Evolutionary conservation across 176 grass and related monocot species (phyloP), one percentile per base, ranked within the genome.

Genomic region (Phyllostachys edulis): DNA sequence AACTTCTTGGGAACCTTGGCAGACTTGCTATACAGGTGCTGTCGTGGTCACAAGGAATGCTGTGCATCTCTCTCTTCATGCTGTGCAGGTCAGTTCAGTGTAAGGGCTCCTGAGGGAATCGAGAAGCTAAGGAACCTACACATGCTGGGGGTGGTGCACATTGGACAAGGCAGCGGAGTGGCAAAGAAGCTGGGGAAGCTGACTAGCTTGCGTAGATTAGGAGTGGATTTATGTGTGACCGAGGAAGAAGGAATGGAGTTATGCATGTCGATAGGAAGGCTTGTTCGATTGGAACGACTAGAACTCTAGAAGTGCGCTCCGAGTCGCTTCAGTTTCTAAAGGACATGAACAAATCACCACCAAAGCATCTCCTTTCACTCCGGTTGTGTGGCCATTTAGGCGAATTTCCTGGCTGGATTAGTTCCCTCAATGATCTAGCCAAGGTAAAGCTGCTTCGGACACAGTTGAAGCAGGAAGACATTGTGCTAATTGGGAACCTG

Each of bases 111-210:
- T 0, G 75, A 85, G 66, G 81, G 72, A 18, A 69, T 88, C 1
- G 75, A 74, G 32, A 72, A 56, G 51, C 77, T 91, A 69, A 61
- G 63, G 36, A 83, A 88, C 44, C 7, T 91, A 34, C 71, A 75
- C 55, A 87, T 50, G 40, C 75, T 91, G 27, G 89, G 85, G 11
- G 51, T 81, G 23, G 13, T 88, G 8, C 44, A 54, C 57, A 18
- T 88, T 68, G 57, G 29, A 40, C 18, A 59, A 12, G 76, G 50
- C 32, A 85, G 4, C n/a, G 74, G n/a, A 21, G 65, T 65, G 18
- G 86, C 16, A 77, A 75, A 34, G 9, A 49, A 78, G 21, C 9
- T 79, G 64, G 18, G 40, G 61, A 24, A 69, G 16, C 36, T 36
- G 5, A 88, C 79, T 69, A 15, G 44, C 62, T 14, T 82, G 60